phyloP scores from a whole-genome alignment of 495 filamentous ascomycete species.

The Hypoxylon fragiforme region DNA sequence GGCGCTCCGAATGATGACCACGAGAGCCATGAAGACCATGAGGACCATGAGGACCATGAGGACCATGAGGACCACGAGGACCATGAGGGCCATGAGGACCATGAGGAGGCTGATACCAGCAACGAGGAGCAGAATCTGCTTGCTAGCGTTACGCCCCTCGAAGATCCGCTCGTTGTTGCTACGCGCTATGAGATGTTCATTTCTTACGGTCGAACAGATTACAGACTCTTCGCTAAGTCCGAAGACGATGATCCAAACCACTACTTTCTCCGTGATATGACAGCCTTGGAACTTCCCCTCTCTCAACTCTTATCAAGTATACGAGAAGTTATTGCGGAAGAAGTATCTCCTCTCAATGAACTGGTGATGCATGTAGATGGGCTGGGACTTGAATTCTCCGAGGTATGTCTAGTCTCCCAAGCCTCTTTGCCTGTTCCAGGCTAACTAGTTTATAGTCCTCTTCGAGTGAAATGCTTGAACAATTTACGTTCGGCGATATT shows the following conservation, averaged over 20 bases:
- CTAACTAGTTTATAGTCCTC: conserved; percentile 36
- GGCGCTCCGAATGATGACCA: too few relatives aligned
- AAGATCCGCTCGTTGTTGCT: conserved; percentile 30
- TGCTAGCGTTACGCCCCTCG: background rate
- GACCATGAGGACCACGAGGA: conserved; percentile 1
- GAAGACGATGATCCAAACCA: conserved; percentile 66
- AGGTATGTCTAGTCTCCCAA: conserved; percentile 55
- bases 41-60: conserved; percentile 1
- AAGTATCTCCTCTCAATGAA: conserved; percentile 68
- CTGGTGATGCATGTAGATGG: conserved; percentile 68
- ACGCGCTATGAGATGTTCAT: conserved; percentile 44
- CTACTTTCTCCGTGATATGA: conserved; percentile 73
- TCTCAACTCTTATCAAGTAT: conserved; percentile 64
- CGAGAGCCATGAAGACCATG: too few relatives aligned
- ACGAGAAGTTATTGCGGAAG: conserved; percentile 67
- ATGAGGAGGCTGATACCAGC: background rate
- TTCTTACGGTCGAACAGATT: conserved; percentile 66
- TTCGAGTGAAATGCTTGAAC: conserved; percentile 27
- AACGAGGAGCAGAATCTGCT: conserved; percentile 12
- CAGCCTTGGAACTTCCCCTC: conserved; percentile 60
- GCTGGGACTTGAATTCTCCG: conserved; percentile 69
- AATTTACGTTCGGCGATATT: conserved; percentile 42
- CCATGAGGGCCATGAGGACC: background rate
- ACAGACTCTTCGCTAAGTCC: conserved; percentile 70
- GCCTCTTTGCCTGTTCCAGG: background rate